These are phyloP conservation scores for Yarrowia bubula DNA, from an alignment of 805 yeast genomes.

Conservation along the genomic window DNA sequence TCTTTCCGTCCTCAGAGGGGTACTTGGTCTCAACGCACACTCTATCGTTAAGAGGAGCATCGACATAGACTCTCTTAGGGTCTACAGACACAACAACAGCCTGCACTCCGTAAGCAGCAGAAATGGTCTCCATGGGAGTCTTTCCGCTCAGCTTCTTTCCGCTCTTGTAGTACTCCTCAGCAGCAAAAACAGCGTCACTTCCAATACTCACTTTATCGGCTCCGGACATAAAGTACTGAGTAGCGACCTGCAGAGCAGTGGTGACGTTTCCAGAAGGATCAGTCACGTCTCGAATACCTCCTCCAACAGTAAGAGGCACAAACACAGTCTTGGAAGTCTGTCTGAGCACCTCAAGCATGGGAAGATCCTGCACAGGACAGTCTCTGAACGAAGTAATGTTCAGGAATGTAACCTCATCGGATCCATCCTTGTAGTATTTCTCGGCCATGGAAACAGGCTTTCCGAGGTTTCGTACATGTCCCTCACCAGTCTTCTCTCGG, in stretches of 20 bases:
- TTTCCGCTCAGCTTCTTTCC: slow-evolving; percentile 63
- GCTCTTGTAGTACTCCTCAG: slow-evolving; percentile 69
- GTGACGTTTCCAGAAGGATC: slow-evolving; percentile 74
- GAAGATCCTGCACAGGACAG: slow-evolving; percentile 88
- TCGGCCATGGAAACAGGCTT: slow-evolving; percentile 95
- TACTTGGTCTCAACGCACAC: slow-evolving; percentile 56
- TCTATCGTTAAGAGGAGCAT: slow-evolving; percentile 52
- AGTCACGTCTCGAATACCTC: slow-evolving; percentile 88
- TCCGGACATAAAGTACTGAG: slow-evolving; percentile 89
- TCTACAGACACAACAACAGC: slow-evolving; percentile 99
- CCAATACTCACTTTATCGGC: slow-evolving; percentile 98
- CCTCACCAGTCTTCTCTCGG: slow-evolving; percentile 59
- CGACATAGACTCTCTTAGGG: slow-evolving; percentile 84
- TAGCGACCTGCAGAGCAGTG: slow-evolving; percentile 88
- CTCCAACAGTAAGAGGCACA: slow-evolving; percentile 97
- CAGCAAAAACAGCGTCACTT: slow-evolving; percentile 92
- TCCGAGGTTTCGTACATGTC: slow-evolving; percentile 83
- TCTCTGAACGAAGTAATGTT: slow-evolving; percentile 95
- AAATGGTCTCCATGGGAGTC: slow-evolving; percentile 90
- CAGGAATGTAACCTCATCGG: slow-evolving; percentile 93
- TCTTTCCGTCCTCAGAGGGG: slow-evolving; percentile 87
- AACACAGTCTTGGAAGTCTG: slow-evolving; percentile 84
- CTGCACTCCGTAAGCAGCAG: slow-evolving; percentile 89
- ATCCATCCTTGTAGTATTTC: slow-evolving; percentile 88
- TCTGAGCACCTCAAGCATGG: slow-evolving; percentile 88